Base-by-base conservation (phyloP, 805 yeast species). In the Wickerhamomyces subpelliculosus region DNA sequence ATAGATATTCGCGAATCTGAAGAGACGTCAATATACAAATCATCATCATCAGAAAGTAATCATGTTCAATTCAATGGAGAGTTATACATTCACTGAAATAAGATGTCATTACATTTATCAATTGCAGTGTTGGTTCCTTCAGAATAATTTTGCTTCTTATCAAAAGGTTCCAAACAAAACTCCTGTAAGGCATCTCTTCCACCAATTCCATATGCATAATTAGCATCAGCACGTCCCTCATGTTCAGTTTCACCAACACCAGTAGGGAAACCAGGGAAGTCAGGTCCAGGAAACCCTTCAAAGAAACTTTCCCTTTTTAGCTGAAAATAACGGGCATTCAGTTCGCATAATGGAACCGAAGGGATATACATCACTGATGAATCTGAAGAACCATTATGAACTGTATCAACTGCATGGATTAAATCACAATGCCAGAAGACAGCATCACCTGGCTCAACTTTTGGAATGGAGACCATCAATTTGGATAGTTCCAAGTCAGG, bases 381-480 rank as follows among this genome's bases (percentile, higher is more conserved):
- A 41, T 64, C 65, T 8, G 36, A 25, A 3, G 27, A 26, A 7
- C 71, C 70, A 7, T 38, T 39, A 41, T 64, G 69, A 5, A 46
- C 55, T 16, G 51, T 42, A 37, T 68, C 72, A 20, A 68, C 70
- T 11, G 62, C 62, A 44, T 68, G 73, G 13, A 61, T 55, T 20
- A 57, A 36, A 42, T 67, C 73, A 37, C 64, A 56, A 39, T 68
- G 73, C 72, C 72, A 68, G 37, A 61, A 59, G 1, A 68, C 68
- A 40, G 52, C 56, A 46, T 67, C 72, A 6, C 73, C 73, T 11
- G 68, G 60, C 2, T 57, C 36, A n/a, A 67, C 67, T 14, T 52
- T 45, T 7, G 73, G 72, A 27, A 66, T 49, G 1, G 59, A 45
- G 11, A 57, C 54, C 54, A 67, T 60, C 27, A 68, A 45, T 31